Evolutionary conservation across 164 flowering plant genomes (phyloP), one percentile per base, ranked within the genome.

Genomic region (Brasenia schreberi): DNA sequence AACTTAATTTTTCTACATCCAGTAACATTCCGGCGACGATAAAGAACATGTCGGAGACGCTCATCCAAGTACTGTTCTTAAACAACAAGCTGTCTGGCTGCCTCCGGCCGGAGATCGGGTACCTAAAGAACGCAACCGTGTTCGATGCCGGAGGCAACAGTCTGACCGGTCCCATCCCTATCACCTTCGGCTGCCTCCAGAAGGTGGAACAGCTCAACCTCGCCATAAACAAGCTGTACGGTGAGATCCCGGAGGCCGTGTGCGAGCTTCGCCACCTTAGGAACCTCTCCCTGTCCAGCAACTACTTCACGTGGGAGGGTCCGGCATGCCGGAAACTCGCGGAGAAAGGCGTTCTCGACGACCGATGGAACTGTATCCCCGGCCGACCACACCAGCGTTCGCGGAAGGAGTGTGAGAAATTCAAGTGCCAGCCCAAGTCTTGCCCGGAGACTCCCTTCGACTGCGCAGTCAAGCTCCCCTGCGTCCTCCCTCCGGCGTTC

Each of bases 101-200:
- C 61, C 72, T 87, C 0, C 92, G 89, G 0, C 80, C 72, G 45
- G 85, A 87, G 66, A 77, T 87, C 4, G 92, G 92, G n/a, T 61
- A 68, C 17, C 70, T 87, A 65, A 69, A 45, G 23, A 5, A 63
- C 7, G 53, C 81, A 5, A 74, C 73, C 0, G 80, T 83, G 12
- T 82, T 87, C 64, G 89, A 87, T 45, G 86, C 44, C 4, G 72
- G 83, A 3, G 0, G 5, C 11, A 87, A 87, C 67, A 2, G 2
- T 39, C 68, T 87, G 43, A 84, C 84, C 2, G 92, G 92, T 9
- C 83, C 82, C 0, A 69, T 87, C 0, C 92, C 92, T 0, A 67
- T 68, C 5, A 83, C 92, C 0, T 77, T 87, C 5, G 85, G 71
- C 5, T 84, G 89, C 68, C 64, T 87, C 68, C 60, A 14, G 16